These are phyloP conservation scores for Yamadazyma nakazawae DNA, from an alignment of 805 yeast species.

Conservation along the genomic window DNA sequence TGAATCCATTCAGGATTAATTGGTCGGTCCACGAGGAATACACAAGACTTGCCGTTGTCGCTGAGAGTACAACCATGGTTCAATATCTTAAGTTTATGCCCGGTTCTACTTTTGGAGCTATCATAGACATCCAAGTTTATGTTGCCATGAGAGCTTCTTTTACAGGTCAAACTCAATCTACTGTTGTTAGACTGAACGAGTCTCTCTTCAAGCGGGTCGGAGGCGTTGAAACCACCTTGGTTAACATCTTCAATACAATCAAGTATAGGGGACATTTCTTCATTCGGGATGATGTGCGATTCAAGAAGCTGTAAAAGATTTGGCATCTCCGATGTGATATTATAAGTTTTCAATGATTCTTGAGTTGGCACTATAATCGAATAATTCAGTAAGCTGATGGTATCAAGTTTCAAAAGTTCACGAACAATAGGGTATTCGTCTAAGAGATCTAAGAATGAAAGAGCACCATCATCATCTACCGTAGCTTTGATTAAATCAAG, in stretches of 20 bases:
- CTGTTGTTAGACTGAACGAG: conserved; percentile 40
- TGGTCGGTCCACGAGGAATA: conserved; percentile 65
- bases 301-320: conserved; percentile 54
- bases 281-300: conserved; percentile 66
- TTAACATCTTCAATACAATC: conserved; percentile 34
- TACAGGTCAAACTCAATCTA: conserved; percentile 30
- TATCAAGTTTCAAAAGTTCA: conserved; percentile 36
- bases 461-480: conserved; percentile 28
- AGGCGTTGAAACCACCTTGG: neutral
- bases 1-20: conserved; percentile 63
- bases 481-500: conserved; percentile 55
- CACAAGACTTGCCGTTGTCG: conserved; percentile 39
- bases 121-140: conserved; percentile 8
- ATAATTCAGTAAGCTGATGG: conserved; percentile 22
- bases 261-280: conserved; percentile 45
- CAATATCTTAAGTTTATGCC: conserved; percentile 55
- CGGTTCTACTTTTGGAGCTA: conserved; percentile 11
- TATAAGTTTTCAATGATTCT: conserved; percentile 50
- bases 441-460: conserved; percentile 45
- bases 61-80: conserved; percentile 55
- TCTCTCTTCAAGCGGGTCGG: neutral
- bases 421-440: conserved; percentile 39
- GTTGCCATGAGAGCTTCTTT: conserved; percentile 7
- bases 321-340: conserved; percentile 41
- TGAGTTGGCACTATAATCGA: conserved; percentile 75